A percentile compares a stretch with the other conserved stretches of the same genome.
Conservation (phyloP, 768 basidiomycete species). For the Serendipita sp. region DNA sequence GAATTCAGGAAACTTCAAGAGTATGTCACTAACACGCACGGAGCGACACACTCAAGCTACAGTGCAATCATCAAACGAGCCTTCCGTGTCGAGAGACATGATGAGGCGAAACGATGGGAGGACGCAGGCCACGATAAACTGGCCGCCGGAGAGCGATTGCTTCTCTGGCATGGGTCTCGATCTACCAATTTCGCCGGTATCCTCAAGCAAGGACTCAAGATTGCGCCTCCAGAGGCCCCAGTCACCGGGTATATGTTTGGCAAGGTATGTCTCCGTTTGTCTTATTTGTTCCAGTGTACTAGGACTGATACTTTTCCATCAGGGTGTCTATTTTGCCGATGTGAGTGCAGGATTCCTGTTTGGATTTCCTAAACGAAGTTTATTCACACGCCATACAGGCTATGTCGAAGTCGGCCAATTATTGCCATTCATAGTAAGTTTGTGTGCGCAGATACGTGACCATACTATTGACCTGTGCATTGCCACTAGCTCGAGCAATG, state of each 20-base stretch:
- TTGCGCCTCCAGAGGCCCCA: constrained; percentile 49
- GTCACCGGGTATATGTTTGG: constrained; percentile 53
- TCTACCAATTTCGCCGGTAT: constrained; percentile 41
- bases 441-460: too few species aligned
- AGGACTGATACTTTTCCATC: too few species aligned
- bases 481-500: constrained; percentile 29
- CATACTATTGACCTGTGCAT: constrained; percentile 18
- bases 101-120: constrained; percentile 28
- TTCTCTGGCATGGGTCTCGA: constrained; percentile 50
- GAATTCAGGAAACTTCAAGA: constrained; percentile 35
- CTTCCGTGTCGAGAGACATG: constrained; percentile 37
- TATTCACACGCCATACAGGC: not conserved
- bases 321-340: constrained; percentile 51
- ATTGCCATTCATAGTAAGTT: constrained; percentile 36
- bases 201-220: constrained; percentile 44
- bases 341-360: too few species aligned
- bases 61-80: constrained; percentile 30
- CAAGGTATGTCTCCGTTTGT: too few species aligned
- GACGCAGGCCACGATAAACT: constrained; percentile 31
- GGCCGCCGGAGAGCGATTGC: constrained; percentile 33
- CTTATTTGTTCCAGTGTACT: too few species aligned
- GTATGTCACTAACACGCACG: constrained; percentile 42
- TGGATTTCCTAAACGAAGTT: not conserved
- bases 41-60: constrained; percentile 35
- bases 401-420: constrained; percentile 38